phyloP scores from a whole-genome alignment of 164 flowering plant species.

The Kingdonia uniflora region DNA sequence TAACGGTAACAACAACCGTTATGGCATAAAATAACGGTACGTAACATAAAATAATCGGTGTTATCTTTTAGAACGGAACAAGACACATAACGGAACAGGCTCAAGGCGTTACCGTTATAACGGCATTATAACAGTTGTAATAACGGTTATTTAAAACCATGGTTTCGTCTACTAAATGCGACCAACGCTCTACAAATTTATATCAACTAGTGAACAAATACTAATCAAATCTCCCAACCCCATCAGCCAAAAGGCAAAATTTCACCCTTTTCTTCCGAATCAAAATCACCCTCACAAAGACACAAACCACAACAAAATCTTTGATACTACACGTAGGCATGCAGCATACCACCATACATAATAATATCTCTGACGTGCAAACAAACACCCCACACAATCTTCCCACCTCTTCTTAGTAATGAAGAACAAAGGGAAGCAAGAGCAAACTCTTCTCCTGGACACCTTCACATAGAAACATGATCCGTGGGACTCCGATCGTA shows the following conservation, averaged over 20 bases:
- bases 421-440: not conserved
- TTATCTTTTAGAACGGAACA: too few relatives aligned
- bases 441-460: too few relatives aligned
- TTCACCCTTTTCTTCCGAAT: not conserved
- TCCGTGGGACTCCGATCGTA: too few relatives aligned
- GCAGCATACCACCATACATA: conserved; percentile 28
- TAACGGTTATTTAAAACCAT: too few relatives aligned
- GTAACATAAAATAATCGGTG: too few relatives aligned
- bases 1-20: too few relatives aligned
- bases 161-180: too few relatives aligned
- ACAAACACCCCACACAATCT: conserved; percentile 18
- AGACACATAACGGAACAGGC: too few relatives aligned
- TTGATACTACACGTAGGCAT: conserved; percentile 18
- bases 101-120: too few relatives aligned
- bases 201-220: not conserved
- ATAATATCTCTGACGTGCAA: conserved; percentile 19
- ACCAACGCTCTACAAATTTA: not conserved
- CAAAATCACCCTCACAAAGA: conserved; percentile 14
- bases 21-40: too few relatives aligned
- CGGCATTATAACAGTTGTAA: too few relatives aligned
- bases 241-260: not conserved
- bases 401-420: not conserved
- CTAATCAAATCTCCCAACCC: not conserved
- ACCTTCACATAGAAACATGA: too few relatives aligned
- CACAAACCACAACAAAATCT: conserved; percentile 13